Percentiles rank a stretch among this genome's conserved stretches.
Conservation (phyloP, 805 yeast genomes). For the Sungouiozyma intestinalis region DNA sequence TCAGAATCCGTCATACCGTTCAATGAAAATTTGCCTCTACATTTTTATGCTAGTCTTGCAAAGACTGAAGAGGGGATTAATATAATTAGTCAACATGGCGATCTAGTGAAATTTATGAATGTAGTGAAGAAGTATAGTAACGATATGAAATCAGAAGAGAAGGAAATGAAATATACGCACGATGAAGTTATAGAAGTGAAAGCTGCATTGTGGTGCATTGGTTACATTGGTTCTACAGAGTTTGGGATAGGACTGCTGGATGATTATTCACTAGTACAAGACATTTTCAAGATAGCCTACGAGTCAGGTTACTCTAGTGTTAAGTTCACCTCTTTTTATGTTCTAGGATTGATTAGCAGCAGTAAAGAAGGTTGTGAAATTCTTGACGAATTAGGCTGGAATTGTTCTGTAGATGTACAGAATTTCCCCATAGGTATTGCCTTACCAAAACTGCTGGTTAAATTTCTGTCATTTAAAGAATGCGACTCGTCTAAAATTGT, state of each 20-base stretch:
- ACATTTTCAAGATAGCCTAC: conserved; percentile 42
- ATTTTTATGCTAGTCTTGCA: conserved; percentile 72
- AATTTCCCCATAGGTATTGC: conserved; percentile 36
- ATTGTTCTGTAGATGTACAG: conserved; percentile 35
- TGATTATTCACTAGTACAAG: conserved; percentile 39
- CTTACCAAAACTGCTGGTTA: conserved; percentile 29
- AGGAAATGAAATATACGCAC: conserved; percentile 14
- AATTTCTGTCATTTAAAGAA: conserved; percentile 25
- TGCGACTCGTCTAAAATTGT: background rate
- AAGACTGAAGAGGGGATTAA: conserved; percentile 72
- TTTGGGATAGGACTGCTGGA: conserved; percentile 57
- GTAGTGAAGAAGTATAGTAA: conserved; percentile 26
- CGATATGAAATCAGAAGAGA: conserved; percentile 7
- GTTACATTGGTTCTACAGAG: conserved; percentile 65
- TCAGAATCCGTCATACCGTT: conserved; percentile 1
- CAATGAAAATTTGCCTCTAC: conserved; percentile 37
- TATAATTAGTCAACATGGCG: conserved; percentile 43
- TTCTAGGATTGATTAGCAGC: conserved; percentile 60
- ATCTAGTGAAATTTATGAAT: conserved; percentile 32
- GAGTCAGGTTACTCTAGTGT: conserved; percentile 45
- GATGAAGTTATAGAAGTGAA: conserved; percentile 41
- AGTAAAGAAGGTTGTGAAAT: conserved; percentile 78
- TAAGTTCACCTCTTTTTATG: conserved; percentile 68
- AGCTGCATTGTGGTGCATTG: conserved; percentile 79
- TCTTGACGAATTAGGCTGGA: conserved; percentile 75